phyloP scores from a whole-genome alignment of 148 eudicot species.

The Nyssa sinensis region DNA sequence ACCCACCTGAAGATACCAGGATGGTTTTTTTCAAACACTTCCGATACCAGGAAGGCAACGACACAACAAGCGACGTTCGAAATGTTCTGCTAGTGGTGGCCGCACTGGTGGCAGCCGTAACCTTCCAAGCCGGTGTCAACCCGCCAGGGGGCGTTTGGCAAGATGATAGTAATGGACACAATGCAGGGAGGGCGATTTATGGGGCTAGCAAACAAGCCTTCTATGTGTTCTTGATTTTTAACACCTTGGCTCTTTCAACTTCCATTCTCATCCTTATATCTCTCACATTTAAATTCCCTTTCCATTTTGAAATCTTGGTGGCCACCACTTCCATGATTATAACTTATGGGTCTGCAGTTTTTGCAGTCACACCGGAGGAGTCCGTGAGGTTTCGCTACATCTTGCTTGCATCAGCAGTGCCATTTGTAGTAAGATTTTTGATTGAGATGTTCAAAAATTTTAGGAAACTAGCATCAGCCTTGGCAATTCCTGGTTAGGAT shows the following conservation, averaged over 20 bases:
- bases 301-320: slow-evolving; percentile 6
- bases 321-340: background rate
- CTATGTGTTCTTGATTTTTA: slow-evolving; percentile 12
- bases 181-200: background rate
- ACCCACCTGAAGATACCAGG: too few relatives aligned
- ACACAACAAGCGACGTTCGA: background rate
- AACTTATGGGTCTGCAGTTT: slow-evolving; percentile 2
- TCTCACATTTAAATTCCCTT: slow-evolving; percentile 10
- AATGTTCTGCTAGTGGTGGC: slow-evolving; percentile 1
- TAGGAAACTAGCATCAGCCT: too few relatives aligned
- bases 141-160: slow-evolving; percentile 17
- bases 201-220: background rate
- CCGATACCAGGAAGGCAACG: background rate
- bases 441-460: background rate
- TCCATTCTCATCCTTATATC: slow-evolving; percentile 5
- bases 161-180: background rate
- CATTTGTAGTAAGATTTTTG: too few relatives aligned
- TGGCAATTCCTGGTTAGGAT: too few relatives aligned
- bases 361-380: background rate
- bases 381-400: slow-evolving; percentile 1
- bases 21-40: too few relatives aligned
- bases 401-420: slow-evolving; percentile 5
- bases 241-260: slow-evolving; percentile 1
- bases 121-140: slow-evolving; percentile 15
- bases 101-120: slow-evolving; percentile 5